Conservation (phyloP, 768 basidiomycete genomes). For the Macrocybe gigantea region DNA sequence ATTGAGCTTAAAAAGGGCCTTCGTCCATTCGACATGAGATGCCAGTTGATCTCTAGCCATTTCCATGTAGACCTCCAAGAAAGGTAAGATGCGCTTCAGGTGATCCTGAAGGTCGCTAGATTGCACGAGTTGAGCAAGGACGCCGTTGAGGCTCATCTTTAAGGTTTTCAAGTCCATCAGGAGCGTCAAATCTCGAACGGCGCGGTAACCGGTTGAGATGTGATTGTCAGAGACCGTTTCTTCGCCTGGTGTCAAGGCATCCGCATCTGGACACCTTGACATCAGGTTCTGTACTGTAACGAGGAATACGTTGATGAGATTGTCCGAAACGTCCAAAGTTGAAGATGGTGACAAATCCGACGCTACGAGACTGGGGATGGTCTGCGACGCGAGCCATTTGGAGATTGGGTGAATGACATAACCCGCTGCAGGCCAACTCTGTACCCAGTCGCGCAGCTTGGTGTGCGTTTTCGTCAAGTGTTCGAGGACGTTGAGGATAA, state of each 20-base stretch:
- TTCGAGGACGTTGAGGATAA: constrained; percentile 4
- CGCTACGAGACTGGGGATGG: constrained; percentile 8
- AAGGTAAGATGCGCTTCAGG: constrained; percentile 58
- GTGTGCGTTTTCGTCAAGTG: constrained; percentile 11
- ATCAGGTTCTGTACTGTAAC: constrained; percentile 60
- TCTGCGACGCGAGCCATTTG: constrained; percentile 24
- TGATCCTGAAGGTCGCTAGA: constrained; percentile 23
- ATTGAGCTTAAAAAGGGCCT: constrained; percentile 78
- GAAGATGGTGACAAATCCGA: constrained; percentile 4
- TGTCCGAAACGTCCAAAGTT: constrained; percentile 22
- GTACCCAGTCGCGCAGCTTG: constrained; percentile 20
- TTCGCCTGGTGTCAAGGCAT: constrained; percentile 8
- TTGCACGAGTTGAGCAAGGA: constrained; percentile 27
- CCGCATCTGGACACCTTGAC: constrained; percentile 25
- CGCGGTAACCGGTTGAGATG: constrained; percentile 41
- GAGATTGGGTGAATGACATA: constrained; percentile 27
- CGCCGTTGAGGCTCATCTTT: constrained; percentile 29
- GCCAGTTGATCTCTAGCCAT: constrained; percentile 56
- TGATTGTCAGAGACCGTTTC: constrained; percentile 41
- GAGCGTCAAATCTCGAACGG: constrained; percentile 38
- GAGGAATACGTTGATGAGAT: constrained; percentile 58
- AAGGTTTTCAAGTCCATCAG: constrained; percentile 44
- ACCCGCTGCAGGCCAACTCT: constrained; percentile 17
- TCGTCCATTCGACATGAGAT: constrained; percentile 57
- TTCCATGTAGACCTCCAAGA: constrained; percentile 58